A percentile compares a stretch with the other conserved stretches of the same genome.
phyloP scores from a whole-genome alignment of 1,284 basidiomycete species.

The Cystobasidium pallidum region DNA sequence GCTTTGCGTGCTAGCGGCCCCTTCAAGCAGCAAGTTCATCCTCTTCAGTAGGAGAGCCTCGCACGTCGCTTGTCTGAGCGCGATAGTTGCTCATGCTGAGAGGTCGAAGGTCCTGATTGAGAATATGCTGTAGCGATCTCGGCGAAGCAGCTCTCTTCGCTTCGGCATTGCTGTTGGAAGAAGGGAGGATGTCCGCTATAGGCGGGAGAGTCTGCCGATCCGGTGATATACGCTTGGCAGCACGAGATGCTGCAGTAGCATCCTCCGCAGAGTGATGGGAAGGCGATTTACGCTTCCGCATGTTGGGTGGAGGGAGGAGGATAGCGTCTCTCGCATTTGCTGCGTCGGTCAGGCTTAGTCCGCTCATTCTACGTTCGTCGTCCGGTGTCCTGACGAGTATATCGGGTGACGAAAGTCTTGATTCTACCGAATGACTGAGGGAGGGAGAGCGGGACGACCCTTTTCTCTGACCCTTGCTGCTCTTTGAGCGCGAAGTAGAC shows the following conservation, averaged over 20 bases:
- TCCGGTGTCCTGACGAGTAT: constrained; percentile 6
- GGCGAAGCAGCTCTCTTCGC: constrained; percentile 16
- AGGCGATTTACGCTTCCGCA: background rate
- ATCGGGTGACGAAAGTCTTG: constrained; percentile 20
- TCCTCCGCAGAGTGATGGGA: background rate
- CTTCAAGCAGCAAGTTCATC: constrained; percentile 24
- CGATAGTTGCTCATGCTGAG: constrained; percentile 15
- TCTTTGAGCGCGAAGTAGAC: background rate
- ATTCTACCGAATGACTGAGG: constrained; percentile 13
- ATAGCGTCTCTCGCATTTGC: background rate
- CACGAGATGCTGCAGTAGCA: background rate
- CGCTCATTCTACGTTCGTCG: constrained; percentile 31
- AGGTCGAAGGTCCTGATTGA: constrained; percentile 30
- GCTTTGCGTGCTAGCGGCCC: too few relatives aligned
- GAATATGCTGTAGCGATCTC: constrained; percentile 26
- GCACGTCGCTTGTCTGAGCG: constrained; percentile 23
- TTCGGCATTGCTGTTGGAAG: background rate
- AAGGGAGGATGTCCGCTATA: constrained; percentile 8
- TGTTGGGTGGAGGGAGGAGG: constrained; percentile 4
- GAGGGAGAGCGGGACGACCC: constrained; percentile 22
- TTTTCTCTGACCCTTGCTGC: constrained; percentile 1
- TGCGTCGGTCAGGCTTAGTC: background rate
- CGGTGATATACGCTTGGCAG: constrained; percentile 1
- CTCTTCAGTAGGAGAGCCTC: constrained; percentile 31
- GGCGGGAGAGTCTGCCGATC: constrained; percentile 3